Evolutionary conservation across 129 eudicot species (phyloP), one percentile per base, ranked within the genome.

Genomic region (Helianthus tuberosus): DNA sequence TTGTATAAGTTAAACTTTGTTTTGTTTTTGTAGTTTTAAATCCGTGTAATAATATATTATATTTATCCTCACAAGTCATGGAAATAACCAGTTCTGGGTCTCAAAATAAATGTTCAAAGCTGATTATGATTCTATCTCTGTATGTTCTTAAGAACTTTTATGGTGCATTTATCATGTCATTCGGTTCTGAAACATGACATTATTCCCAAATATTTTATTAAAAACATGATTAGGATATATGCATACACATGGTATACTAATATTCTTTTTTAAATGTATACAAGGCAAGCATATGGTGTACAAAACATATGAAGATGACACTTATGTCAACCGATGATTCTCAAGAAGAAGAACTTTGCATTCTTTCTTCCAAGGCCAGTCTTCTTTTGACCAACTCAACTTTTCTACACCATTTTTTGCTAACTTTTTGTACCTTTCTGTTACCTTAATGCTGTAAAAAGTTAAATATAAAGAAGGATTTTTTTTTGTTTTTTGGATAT

Each of bases 301-400:
- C 77, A 69, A 94, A 94, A 85, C 99, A 94, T 87, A 79, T 94
- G 73, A 85, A 91, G 79, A 88, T 94, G 99, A 91, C 96, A 60
- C 87, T 91, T 14, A 84, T 88, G 89, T 88, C 99, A 35, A 81
- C 85, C 9, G 89, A 80, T 69, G 99, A 87, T 57, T 94, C 97
- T 77, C 93, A 83, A 77, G 99, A 94, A 77, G 98, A 90, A 70
- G 96, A 94, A 69, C 97, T 88, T 78, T 69, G 44, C 32, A 55
- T 39, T 69, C 57, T 88, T 48, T 90, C 91, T 77, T 91, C 85
- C 76, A 89, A 86, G 97, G 99, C 64, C 13, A 29, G 35, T 29
- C 35, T 29, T 29, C 35, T 29, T 29, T 29, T 29, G 35, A 29
- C 35, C 35, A 29, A 29, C 3, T 29, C 23, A 57, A n/a, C 17